Evolutionary conservation across 768 basidiomycete species (phyloP).

Genomic region (Hericium alpestre): DNA sequence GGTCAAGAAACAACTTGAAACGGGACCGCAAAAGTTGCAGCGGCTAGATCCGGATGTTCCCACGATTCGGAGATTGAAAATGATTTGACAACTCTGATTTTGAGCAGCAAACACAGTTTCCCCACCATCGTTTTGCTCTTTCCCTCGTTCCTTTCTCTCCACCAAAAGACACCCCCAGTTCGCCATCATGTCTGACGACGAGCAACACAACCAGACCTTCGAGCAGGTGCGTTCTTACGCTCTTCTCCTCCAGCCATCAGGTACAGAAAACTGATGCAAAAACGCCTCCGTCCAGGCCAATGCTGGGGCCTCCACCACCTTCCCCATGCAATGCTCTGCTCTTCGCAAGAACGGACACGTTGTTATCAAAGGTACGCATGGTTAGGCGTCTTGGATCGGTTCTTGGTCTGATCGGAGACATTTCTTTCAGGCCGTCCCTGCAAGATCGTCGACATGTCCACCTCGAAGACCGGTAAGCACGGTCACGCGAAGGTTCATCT

Average conservation of each 20-base stretch:
- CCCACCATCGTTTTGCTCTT: conserved; percentile 19
- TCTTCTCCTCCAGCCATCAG: conserved; percentile 10
- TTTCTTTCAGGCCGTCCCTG: conserved; percentile 5
- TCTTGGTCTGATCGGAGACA: not conserved
- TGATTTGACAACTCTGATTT: conserved; percentile 21
- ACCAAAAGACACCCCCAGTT: conserved; percentile 12
- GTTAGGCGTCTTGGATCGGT: not conserved
- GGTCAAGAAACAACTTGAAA: too few species aligned
- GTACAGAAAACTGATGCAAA: not conserved
- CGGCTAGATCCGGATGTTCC: conserved; percentile 1
- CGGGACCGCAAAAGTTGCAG: too few species aligned
- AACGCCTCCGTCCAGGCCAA: conserved; percentile 33
- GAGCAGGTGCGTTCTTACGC: conserved; percentile 51
- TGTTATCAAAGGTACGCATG: conserved; percentile 61
- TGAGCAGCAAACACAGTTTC: conserved; percentile 12
- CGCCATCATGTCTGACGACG: conserved; percentile 77
- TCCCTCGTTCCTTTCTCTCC: conserved; percentile 18
- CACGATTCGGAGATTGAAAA: conserved; percentile 33
- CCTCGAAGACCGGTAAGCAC: conserved; percentile 80
- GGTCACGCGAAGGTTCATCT: conserved; percentile 99
- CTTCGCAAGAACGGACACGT: conserved; percentile 77
- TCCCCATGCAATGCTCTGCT: conserved; percentile 92
- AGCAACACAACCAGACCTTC: conserved; percentile 76
- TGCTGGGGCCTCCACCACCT: conserved; percentile 71
- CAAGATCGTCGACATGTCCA: conserved; percentile 17